Base-by-base conservation (phyloP, 2,329 filamentous ascomycete species). In the Colletotrichum sp. region DNA sequence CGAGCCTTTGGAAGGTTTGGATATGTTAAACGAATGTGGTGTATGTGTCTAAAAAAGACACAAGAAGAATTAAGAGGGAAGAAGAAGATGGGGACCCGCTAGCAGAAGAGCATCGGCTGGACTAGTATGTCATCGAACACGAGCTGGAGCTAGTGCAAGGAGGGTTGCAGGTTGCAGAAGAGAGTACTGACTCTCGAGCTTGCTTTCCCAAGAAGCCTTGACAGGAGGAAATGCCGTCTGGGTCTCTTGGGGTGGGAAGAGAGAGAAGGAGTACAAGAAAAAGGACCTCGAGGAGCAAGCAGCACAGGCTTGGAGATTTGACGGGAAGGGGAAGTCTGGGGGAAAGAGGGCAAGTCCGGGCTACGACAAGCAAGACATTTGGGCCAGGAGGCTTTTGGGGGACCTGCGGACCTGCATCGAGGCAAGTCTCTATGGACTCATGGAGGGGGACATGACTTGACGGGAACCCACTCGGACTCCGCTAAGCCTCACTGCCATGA, bases 401-500 rank as follows among this genome's bases (percentile, higher is more conserved):
- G 44, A 26, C 30, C 30, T 28, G 68, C 24, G 52, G 30, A 57
- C 44, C 30, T 28, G 44, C 68, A 62, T 73, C 64, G 64, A 64
- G 71, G 16, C 59, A 67, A 55, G 52, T 30, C 32, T 62, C 57
- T 55, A 0, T 39, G 28, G 28, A 30, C 28, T 30, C 28, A 30
- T 30, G 8, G 36, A 36, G 36, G 39, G 36, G 44, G 59, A 71
- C 62, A 71, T 68, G 69, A 75, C 69, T 72, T 75, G 18, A 72
- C 55, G 73, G 63, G 69, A 75, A 75, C 69, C 73, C 73, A 75
- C 69, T 72, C 69, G 73, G 73, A 75, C 63, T 75, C 73, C 57
- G 73, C 73, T 68, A 72, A 72, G 73, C 69, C 69, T 75, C 73
- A 72, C 69, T 75, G 73, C 73, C 69, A 72, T 75, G 69, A 75